Percentiles rank a stretch among this genome's conserved stretches.
Conservation (phyloP, 257 asterid species). For the Solanum pennellii region DNA sequence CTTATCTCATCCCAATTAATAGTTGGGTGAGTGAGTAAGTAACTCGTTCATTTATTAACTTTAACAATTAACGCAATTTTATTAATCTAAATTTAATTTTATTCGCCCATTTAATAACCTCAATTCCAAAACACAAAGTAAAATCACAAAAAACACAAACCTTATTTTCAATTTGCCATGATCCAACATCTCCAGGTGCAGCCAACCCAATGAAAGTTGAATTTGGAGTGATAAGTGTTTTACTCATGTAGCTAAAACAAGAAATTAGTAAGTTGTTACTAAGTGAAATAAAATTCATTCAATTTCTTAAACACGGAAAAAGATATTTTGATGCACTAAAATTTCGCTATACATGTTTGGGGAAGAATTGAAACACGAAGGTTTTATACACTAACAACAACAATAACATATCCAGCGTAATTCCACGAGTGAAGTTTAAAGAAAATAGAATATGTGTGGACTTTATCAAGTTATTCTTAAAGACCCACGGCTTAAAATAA, state of each 20-base stretch:
- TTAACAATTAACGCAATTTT: neutral
- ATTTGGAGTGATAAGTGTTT: constrained; percentile 8
- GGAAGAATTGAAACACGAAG: no score
- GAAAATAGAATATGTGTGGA: neutral
- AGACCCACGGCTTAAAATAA: neutral
- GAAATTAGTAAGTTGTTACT: neutral
- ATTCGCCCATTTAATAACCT: neutral
- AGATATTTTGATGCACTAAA: no score
- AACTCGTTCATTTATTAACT: neutral
- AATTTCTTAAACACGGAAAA: neutral
- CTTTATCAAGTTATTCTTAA: neutral
- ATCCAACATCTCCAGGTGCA: constrained; percentile 36
- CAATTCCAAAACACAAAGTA: neutral
- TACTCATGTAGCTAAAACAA: constrained; percentile 21
- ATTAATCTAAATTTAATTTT: neutral
- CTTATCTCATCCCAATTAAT: neutral
- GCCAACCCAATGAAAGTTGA: constrained; percentile 61
- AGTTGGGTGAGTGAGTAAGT: neutral
- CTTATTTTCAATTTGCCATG: constrained; percentile 81
- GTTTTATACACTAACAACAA: neutral
- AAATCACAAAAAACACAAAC: constrained; percentile 7
- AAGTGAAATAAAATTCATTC: neutral
- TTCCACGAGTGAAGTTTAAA: no score
- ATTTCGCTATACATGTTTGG: neutral
- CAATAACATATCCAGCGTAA: rapidly evolving